phyloP scores from a whole-genome alignment of 495 filamentous ascomycete species.

The Hypoxylon crocopeplum region DNA sequence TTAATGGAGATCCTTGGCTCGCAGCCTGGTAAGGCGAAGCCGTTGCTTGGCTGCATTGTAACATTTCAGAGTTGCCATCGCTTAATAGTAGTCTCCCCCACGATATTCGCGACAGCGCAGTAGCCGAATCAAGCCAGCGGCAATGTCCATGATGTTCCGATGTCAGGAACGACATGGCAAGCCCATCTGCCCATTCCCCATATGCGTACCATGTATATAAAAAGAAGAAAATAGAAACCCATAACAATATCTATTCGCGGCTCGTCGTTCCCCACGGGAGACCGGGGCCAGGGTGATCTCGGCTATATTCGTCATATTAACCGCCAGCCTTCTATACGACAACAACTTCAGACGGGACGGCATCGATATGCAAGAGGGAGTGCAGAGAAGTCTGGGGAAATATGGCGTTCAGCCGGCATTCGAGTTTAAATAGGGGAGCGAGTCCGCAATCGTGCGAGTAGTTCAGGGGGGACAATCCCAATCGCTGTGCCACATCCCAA shows the following conservation, averaged over 20 bases:
- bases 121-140: too few relatives aligned
- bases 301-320: conserved; percentile 38
- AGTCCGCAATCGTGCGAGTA: conserved; percentile 8
- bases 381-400: conserved; percentile 7
- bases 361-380: conserved; percentile 16
- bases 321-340: conserved; percentile 23
- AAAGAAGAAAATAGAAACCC: neutral
- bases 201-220: too few relatives aligned
- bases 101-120: too few relatives aligned
- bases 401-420: conserved; percentile 9
- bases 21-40: too few relatives aligned
- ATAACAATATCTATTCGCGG: conserved; percentile 8
- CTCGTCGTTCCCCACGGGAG: conserved; percentile 9
- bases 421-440: conserved; percentile 24
- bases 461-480: neutral
- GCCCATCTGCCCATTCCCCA: neutral
- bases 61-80: neutral
- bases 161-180: conserved; percentile 13
- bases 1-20: too few relatives aligned
- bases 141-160: conserved; percentile 2
- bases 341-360: neutral
- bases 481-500: conserved; percentile 12
- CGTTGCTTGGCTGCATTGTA: too few relatives aligned
- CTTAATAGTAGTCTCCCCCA: neutral
- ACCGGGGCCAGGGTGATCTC: conserved; percentile 19